A percentile compares a stretch with the other conserved stretches of the same genome.
Conservation (phyloP, 805 yeast species). For the Phaffomyces opuntiae region DNA sequence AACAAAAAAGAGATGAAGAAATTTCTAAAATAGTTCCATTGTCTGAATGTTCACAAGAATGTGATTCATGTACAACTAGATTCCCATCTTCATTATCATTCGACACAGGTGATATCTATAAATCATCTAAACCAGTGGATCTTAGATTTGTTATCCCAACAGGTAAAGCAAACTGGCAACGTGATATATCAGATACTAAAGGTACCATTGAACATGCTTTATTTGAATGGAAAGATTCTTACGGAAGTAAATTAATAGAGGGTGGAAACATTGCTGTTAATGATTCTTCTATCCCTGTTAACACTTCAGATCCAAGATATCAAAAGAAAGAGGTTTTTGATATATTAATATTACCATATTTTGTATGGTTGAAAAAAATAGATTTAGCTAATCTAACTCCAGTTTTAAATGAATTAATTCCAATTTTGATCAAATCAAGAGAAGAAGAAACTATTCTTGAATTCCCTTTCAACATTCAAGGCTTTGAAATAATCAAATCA, state of each 20-base stretch:
- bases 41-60: constrained; percentile 45
- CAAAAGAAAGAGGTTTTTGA: constrained; percentile 43
- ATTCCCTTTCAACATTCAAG: constrained; percentile 17
- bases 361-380: constrained; percentile 58
- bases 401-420: constrained; percentile 39
- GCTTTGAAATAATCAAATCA: constrained; percentile 30
- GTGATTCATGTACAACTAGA: constrained; percentile 45
- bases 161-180: constrained; percentile 79
- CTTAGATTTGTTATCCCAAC: constrained; percentile 78
- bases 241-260: constrained; percentile 20
- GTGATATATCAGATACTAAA: constrained; percentile 51
- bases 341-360: constrained; percentile 64
- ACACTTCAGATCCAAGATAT: constrained; percentile 37
- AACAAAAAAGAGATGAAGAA: constrained; percentile 21
- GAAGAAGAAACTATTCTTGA: constrained; percentile 7
- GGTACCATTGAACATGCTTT: constrained; percentile 41
- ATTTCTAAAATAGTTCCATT: constrained; percentile 33
- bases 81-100: constrained; percentile 47
- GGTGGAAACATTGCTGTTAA: constrained; percentile 38
- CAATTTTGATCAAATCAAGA: constrained; percentile 29
- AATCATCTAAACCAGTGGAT: constrained; percentile 61
- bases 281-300: constrained; percentile 48
- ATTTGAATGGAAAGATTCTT: constrained; percentile 29
- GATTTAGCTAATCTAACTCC: constrained; percentile 33
- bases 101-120: constrained; percentile 39